Evolutionary conservation across 805 yeast genomes (phyloP).

Genomic region (Cyberlindnera misumaiensis): DNA sequence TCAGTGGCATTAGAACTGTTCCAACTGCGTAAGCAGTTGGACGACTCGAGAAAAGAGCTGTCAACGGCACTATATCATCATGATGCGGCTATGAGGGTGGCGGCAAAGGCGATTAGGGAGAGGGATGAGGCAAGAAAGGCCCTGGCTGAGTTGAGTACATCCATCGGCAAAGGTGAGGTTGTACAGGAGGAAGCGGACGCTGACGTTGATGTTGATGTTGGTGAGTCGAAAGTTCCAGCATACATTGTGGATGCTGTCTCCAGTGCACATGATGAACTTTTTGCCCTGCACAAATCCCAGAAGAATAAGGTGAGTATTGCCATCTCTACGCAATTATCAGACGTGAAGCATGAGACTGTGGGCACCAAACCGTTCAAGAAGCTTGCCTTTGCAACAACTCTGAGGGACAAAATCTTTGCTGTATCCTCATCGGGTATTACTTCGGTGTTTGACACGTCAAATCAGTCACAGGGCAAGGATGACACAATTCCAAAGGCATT

Average conservation of each 20-base stretch:
- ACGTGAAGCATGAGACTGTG: neutral
- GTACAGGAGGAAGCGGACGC: neutral
- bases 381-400: neutral
- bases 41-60: conserved; percentile 59
- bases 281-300: conserved; percentile 16
- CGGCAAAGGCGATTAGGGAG: conserved; percentile 66
- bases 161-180: conserved; percentile 27
- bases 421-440: conserved; percentile 16
- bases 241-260: conserved; percentile 6
- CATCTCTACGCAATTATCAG: conserved; percentile 6
- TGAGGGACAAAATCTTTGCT: conserved; percentile 4
- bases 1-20: conserved; percentile 76
- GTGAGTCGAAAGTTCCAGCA: conserved; percentile 7
- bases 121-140: conserved; percentile 69
- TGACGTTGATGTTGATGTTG: conserved; percentile 1
- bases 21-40: conserved; percentile 64
- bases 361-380: conserved; percentile 16
- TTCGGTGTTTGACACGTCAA: conserved; percentile 6
- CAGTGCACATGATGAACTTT: conserved; percentile 13
- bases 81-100: conserved; percentile 88
- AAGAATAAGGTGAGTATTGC: conserved; percentile 19
- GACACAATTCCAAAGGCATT: conserved; percentile 9
- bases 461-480: conserved; percentile 8
- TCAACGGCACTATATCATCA: conserved; percentile 74
- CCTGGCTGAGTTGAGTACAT: conserved; percentile 45